Conservation (phyloP, 176 grass and related monocot genomes). For the Elaeis guineensis region DNA sequence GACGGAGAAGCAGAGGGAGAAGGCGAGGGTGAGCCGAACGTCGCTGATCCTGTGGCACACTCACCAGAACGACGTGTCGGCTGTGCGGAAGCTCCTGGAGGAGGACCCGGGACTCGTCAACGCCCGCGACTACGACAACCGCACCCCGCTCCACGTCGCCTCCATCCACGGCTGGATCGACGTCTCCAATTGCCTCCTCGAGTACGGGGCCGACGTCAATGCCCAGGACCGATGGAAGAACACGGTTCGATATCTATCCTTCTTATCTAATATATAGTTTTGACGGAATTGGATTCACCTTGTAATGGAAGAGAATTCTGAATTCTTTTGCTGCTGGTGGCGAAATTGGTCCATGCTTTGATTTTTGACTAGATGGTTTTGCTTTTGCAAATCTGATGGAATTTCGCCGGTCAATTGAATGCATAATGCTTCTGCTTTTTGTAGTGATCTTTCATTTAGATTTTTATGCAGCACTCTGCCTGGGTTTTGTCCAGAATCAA, state of each 20-base stretch:
- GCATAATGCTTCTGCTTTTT: too few relatives aligned
- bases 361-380: too few relatives aligned
- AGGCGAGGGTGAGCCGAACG: conserved; percentile 72
- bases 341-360: too few relatives aligned
- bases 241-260: conserved; percentile 38
- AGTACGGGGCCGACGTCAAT: conserved; percentile 77
- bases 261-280: not conserved
- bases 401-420: too few relatives aligned
- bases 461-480: too few relatives aligned
- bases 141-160: conserved; percentile 94
- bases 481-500: too few relatives aligned
- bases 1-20: conserved; percentile 55
- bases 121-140: conserved; percentile 91
- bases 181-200: conserved; percentile 76
- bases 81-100: conserved; percentile 86
- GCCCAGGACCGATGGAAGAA: conserved; percentile 96
- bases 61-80: conserved; percentile 79
- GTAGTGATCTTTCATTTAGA: too few relatives aligned
- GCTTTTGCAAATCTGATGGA: too few relatives aligned
- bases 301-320: conserved; percentile 1
- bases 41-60: conserved; percentile 99
- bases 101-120: conserved; percentile 80
- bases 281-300: not conserved
- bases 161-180: conserved; percentile 85
- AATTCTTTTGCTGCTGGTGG: not conserved